Evolutionary conservation across 2,329 filamentous ascomycete genomes (phyloP).

Genomic region (Podosphaera leucotricha): DNA sequence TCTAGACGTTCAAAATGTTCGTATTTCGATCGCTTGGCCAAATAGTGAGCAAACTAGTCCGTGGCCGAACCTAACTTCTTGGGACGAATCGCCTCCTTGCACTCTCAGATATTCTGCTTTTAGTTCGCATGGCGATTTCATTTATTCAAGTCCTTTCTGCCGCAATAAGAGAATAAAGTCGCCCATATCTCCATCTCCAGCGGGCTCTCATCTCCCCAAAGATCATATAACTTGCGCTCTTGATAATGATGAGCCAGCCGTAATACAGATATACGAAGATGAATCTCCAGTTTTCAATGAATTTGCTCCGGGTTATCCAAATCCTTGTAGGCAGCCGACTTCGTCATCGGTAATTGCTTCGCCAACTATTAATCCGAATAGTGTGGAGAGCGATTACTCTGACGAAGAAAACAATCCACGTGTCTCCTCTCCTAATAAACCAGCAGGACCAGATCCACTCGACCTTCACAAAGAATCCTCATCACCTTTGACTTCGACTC

Average conservation of each 20-base stretch:
- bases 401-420: slow-evolving; percentile 91
- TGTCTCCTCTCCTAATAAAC: slow-evolving; percentile 74
- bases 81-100: slow-evolving; percentile 23
- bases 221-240: slow-evolving; percentile 5
- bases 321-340: slow-evolving; percentile 4
- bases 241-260: slow-evolving; percentile 15
- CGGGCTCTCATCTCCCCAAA: slow-evolving; percentile 3
- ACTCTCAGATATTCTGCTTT: too few species aligned
- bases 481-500: slow-evolving; percentile 11
- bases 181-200: slow-evolving; percentile 49
- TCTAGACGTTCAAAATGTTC: slow-evolving; percentile 80
- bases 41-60: slow-evolving; percentile 26
- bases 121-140: slow-evolving; percentile 13
- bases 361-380: slow-evolving; percentile 18
- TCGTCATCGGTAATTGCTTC: slow-evolving; percentile 11
- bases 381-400: slow-evolving; percentile 54
- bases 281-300: slow-evolving; percentile 26
- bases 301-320: slow-evolving; percentile 6
- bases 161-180: slow-evolving; percentile 36
- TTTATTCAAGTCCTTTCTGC: slow-evolving; percentile 35
- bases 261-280: slow-evolving; percentile 55
- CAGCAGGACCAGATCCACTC: slow-evolving; percentile 26
- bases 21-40: slow-evolving; percentile 79
- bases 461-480: slow-evolving; percentile 9
- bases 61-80: slow-evolving; percentile 29